A percentile compares a stretch with the other conserved stretches of the same genome.
Evolutionary conservation across 2,329 filamentous ascomycete species (phyloP).

Genomic region (Mariannaea sp.): DNA sequence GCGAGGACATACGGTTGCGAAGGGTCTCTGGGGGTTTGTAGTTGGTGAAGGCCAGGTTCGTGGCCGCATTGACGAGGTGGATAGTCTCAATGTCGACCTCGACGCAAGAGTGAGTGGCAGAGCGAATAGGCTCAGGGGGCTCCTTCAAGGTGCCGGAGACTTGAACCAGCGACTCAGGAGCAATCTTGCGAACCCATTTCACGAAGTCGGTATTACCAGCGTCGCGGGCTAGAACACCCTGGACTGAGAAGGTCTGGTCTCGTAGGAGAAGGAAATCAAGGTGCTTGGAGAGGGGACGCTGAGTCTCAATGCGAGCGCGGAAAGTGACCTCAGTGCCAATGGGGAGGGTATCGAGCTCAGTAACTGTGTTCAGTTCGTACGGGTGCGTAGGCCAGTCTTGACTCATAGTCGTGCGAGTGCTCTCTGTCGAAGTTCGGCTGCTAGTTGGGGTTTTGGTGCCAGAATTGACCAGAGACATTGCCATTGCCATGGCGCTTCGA

Average conservation of each 20-base stretch:
- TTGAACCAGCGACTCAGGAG: slow-evolving; percentile 77
- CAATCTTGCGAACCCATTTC: slow-evolving; percentile 84
- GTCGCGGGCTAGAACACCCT: slow-evolving; percentile 70
- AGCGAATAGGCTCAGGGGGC: slow-evolving; percentile 74
- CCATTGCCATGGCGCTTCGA: slow-evolving; percentile 16
- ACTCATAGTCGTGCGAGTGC: slow-evolving; percentile 44
- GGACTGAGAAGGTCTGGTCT: slow-evolving; percentile 81
- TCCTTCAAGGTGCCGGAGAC: slow-evolving; percentile 75
- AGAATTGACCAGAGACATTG: not conserved
- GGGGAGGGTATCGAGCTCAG: slow-evolving; percentile 44
- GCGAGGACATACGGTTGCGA: slow-evolving; percentile 75
- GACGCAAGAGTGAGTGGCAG: slow-evolving; percentile 74
- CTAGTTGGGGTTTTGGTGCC: slow-evolving; percentile 18
- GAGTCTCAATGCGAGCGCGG: slow-evolving; percentile 56
- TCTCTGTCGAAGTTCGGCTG: slow-evolving; percentile 43
- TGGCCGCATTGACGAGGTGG: slow-evolving; percentile 56
- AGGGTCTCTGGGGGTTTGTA: slow-evolving; percentile 67
- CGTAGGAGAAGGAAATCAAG: slow-evolving; percentile 86
- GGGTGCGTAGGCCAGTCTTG: slow-evolving; percentile 47
- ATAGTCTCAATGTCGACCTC: slow-evolving; percentile 71
- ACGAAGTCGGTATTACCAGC: slow-evolving; percentile 69
- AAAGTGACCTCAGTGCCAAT: slow-evolving; percentile 49
- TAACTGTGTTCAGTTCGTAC: slow-evolving; percentile 46
- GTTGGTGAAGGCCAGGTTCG: slow-evolving; percentile 56
- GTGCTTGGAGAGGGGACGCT: slow-evolving; percentile 80